Conservation (phyloP, 2,329 filamentous ascomycete genomes). For the Stagonosporopsis tanaceti region DNA sequence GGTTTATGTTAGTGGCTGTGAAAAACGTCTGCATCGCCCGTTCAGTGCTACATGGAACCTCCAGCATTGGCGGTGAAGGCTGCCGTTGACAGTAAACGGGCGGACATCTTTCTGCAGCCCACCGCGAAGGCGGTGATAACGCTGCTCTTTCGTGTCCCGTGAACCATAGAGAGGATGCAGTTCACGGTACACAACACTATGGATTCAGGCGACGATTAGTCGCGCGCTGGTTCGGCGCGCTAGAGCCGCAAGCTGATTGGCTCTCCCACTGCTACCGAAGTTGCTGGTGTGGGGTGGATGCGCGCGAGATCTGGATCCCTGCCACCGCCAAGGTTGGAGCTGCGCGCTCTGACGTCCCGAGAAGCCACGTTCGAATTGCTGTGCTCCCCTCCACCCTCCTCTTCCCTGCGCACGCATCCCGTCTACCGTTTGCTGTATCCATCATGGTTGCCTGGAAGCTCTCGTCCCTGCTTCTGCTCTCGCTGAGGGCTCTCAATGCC, state of each 20-base stretch:
- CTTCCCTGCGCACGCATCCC: conserved; percentile 19
- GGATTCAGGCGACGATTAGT: conserved; percentile 8
- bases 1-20: conserved; percentile 17
- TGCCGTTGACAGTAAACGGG: conserved; percentile 20
- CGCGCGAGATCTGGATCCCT: conserved; percentile 16
- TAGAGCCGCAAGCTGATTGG: conserved; percentile 15
- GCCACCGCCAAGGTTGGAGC: conserved; percentile 26
- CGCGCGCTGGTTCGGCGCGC: conserved; percentile 7
- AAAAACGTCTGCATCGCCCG: conserved; percentile 12
- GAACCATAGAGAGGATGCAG: conserved; percentile 12
- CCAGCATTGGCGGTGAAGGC: conserved; percentile 22
- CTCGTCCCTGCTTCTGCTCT: conserved; percentile 74
- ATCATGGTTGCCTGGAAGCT: conserved; percentile 78
- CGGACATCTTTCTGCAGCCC: conserved; percentile 11
- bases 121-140: conserved; percentile 13
- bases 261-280: too few species aligned
- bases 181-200: conserved; percentile 13
- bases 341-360: conserved; percentile 22
- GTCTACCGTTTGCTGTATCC: conserved; percentile 27
- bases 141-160: conserved; percentile 10
- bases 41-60: conserved; percentile 17
- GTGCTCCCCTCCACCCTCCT: conserved; percentile 16
- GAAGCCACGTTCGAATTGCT: conserved; percentile 46
- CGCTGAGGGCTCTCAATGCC: conserved; percentile 71
- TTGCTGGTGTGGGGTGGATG: conserved; percentile 11